Base-by-base conservation (phyloP, 2,329 filamentous ascomycete species). In the Talaromyces sp. region DNA sequence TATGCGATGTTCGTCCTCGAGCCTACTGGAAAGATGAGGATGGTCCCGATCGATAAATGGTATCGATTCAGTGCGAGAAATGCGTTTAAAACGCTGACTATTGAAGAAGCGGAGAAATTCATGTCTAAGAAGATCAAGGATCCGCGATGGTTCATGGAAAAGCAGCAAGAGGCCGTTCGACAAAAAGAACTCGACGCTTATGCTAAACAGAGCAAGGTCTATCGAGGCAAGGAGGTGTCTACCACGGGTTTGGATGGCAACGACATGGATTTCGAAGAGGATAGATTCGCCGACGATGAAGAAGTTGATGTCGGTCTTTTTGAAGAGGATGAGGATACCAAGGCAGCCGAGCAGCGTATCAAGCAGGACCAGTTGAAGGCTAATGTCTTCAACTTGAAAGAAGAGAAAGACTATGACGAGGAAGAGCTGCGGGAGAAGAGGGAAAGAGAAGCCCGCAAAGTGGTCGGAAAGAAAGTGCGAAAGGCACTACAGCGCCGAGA, bases 31-130 rank as follows among this genome's bases (percentile, higher is more conserved):
- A 84, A 81, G 51, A 94, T 96, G 70, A 86, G 87, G 59, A 89
- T 97, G 85, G 81, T 96, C 2, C 95, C 95, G 0, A 76, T 97
- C 17, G 93, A 99, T 74, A 96, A 97, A 69, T 97, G 89, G 87
- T 99, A 99, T 76, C 89, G 90, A 43, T 77, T 77, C 53, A 75
- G 62, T 52, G 72, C 72, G 31, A 76, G 75, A 58, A 75, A 69
- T 57, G 84, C 87, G 10, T 93, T 94, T 69, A 86, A 88, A 69
- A 82, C 85, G 0, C 84, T 92, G 71, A 87, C 85, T 0, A 85
- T 92, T 10, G 92, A 96, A 62, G 87, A 96, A 69, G 90, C 89
- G 0, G 92, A 97, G 70, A 87, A 87, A 57, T 80, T 86, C 58
- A 91, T 96, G 87, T 85, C 82, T 60, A 88, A 89, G 72, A 91